Conservation (phyloP, 2,329 filamentous ascomycete genomes). For the Nemania abortiva region DNA sequence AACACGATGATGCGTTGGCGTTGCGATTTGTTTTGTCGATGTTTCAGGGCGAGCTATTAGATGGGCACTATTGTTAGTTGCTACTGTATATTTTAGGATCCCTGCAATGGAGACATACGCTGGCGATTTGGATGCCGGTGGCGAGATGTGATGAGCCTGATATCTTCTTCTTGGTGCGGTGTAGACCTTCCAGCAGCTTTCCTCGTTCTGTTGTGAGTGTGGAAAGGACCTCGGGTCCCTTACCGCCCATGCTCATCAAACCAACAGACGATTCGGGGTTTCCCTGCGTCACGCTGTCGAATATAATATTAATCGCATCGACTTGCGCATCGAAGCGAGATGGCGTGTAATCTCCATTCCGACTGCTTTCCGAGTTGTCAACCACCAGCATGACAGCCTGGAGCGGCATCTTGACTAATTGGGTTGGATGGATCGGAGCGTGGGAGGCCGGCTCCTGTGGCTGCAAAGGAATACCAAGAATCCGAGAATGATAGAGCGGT, state of each 20-base stretch:
- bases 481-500: neutral
- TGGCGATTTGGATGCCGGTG: conserved; percentile 94
- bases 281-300: conserved; percentile 92
- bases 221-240: conserved; percentile 95
- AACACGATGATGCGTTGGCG: conserved; percentile 97
- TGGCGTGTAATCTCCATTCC: conserved; percentile 93
- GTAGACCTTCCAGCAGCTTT: conserved; percentile 92
- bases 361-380: conserved; percentile 98
- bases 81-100: neutral
- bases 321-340: conserved; percentile 96
- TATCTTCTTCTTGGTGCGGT: conserved; percentile 91
- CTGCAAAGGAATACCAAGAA: neutral
- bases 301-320: conserved; percentile 94
- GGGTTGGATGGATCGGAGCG: conserved; percentile 12
- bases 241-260: conserved; percentile 98
- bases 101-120: conserved; percentile 68
- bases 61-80: conserved; percentile 42
- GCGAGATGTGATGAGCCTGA: conserved; percentile 88
- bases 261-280: conserved; percentile 98
- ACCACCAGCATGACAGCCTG: conserved; percentile 99
- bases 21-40: conserved; percentile 97
- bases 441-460: neutral
- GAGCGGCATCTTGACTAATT: conserved; percentile 84
- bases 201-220: conserved; percentile 97
- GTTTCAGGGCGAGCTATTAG: conserved; percentile 88